phyloP scores from a whole-genome alignment of 495 filamentous ascomycete species.

The Bacidia gigantensis region DNA sequence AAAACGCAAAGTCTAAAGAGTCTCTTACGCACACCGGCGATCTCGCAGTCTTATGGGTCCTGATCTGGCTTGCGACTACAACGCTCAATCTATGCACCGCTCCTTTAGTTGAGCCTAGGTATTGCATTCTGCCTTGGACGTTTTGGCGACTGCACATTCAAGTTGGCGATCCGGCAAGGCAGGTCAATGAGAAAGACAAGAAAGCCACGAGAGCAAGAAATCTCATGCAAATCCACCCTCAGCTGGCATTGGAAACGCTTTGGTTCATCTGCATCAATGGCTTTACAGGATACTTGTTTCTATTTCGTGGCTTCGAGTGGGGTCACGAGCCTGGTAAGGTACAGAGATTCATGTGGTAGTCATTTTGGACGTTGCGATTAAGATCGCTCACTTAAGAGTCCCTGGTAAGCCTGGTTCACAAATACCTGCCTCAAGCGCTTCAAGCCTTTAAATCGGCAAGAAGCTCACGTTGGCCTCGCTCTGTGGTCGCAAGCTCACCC shows the following conservation, averaged over 20 bases:
- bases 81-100: slow-evolving; percentile 69
- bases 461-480: too few species aligned
- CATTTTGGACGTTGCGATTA: slow-evolving; percentile 3
- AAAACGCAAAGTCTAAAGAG: not conserved
- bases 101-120: slow-evolving; percentile 84
- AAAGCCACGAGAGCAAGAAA: too few species aligned
- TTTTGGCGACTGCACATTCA: slow-evolving; percentile 80
- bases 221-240: too few species aligned
- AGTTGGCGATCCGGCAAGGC: not conserved
- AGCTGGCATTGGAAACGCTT: slow-evolving; percentile 56
- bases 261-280: slow-evolving; percentile 68
- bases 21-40: not conserved
- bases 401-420: not conserved
- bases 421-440: too few species aligned
- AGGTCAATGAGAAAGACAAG: not conserved
- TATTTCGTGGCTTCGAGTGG: slow-evolving; percentile 73
- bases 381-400: too few species aligned
- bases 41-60: slow-evolving; percentile 42
- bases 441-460: too few species aligned
- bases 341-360: slow-evolving; percentile 89
- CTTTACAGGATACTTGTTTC: slow-evolving; percentile 66
- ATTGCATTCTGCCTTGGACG: slow-evolving; percentile 91
- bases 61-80: slow-evolving; percentile 61
- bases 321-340: slow-evolving; percentile 59
- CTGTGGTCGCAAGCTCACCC: not conserved